Base-by-base conservation (phyloP, 768 basidiomycete species). In the Dentipellis fragilis region DNA sequence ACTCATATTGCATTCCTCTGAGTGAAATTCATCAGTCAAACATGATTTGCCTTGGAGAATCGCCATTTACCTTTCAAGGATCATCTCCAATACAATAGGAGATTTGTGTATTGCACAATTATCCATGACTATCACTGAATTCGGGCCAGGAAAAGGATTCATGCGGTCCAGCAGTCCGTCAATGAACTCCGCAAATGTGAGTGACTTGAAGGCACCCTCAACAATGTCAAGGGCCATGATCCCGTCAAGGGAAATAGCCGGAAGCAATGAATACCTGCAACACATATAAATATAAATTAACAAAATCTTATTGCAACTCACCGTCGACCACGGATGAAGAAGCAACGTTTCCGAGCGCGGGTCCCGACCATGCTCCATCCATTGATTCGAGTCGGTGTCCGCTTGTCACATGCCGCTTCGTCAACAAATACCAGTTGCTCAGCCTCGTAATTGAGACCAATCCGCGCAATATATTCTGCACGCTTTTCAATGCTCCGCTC, bases 91-190 rank as follows among this genome's bases (percentile, higher is more conserved):
- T 1, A 75, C 55, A 1, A 59, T 56, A 0, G 59, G 54, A 23
- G 58, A 54, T 34, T 73, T 63, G 55, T 75, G 71, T 17, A 73
- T 71, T 1, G 46, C 16, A 9, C 66, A 65, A 58, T 73, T 74
- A 54, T 74, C 73, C 68, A 74, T 70, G 2, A 74, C 62, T 39
- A 75, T 57, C 2, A 74, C 71, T 9, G 68, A 72, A 11, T 73
- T 71, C 2, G 59, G 59, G 0, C 22, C 58, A 0, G 71, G 73
- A 51, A 58, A 75, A 2, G 70, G 73, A n/a, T 73, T 56, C 75
- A 76, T 76, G 2, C 55, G 38, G 22, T 66, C 63, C 0, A 75
- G 66, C 0, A 75, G 59, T 0, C 64, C 57, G 5, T 63, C 45
- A 12, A 77, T 62, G 54, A 73, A 76, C 0, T 61, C 17, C 0